Evolutionary conservation across 2,329 filamentous ascomycete species (phyloP), one percentile per base, ranked within the genome.

Genomic region (Venturia aucupariae): DNA sequence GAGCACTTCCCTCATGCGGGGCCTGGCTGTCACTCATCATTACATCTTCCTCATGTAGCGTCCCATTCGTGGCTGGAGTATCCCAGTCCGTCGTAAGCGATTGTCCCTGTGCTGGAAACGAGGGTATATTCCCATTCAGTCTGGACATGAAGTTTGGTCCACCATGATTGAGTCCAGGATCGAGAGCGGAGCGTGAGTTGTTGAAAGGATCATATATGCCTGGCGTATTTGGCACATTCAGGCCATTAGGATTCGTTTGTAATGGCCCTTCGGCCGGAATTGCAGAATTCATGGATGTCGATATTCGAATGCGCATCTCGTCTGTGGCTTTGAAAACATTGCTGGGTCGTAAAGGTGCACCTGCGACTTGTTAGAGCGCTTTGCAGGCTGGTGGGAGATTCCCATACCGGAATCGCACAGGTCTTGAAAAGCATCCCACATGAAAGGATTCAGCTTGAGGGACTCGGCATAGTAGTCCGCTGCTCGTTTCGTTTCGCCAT

Each of bases 341-440:
- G 32, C 87, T 84, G 11, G 94, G 86, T 64, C 90, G 86, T 64
- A 97, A 82, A 68, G 86, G 87, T 55, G 91, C 88, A 4, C 90
- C 90, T 86, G 8, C 65, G 39, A 46, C n/a, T 65, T 42, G 15
- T 57, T 39, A 17, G 35, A n/a, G 30, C 24, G 30, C 15, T 32
- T 35, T 35, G 4, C 8, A 22, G 19, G 3, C n/a, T 11, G 15
- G 10, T 10, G 41, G 22, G 60, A 27, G 44, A 65, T 65, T 13
- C 59, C 68, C 75, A 70, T 74, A 78, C 84, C 86, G 54, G 84
- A 90, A 72, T 97, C 92, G 73, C 92, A 96, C 8, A 99, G 82
- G 19, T 86, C 88, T 27, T 88, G 86, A 71, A 97, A 97, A 0
- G 93, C 92, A 79, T 99, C 94, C 94, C 94, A 99, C 84, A 96